Base-by-base conservation (phyloP, 2,329 filamentous ascomycete species). In the Fusarium sp. region DNA sequence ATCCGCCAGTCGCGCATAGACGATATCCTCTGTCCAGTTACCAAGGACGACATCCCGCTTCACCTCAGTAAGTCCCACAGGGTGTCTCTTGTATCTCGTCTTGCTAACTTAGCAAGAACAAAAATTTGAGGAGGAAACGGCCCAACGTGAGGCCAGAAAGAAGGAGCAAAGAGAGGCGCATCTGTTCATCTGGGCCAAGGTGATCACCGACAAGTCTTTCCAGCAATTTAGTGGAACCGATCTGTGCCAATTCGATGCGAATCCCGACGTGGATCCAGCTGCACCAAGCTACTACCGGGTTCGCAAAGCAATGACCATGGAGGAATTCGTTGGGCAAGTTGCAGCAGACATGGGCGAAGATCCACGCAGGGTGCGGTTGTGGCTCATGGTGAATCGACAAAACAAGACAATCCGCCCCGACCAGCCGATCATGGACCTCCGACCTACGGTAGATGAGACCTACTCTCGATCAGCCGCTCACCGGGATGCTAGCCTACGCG, bases 331-430 rank as follows among this genome's bases (percentile, higher is more conserved):
- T 6, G 85, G 86, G 29, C 87, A 88, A 24, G 88, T 98, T 68
- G 95, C 93, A 0, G 83, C 90, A 42, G 93, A 97, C 65, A 87
- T 93, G 58, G 87, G 86, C 0, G 83, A 93, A 58, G 91, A 95
- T 51, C 86, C 92, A 1, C 90, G 91, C 65, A 89, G 90, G 70
- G 84, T 98, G 27, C 91, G 96, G 24, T 89, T 98, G 20, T 99
- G 96, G 97, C 91, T 94, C 63, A 98, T 99, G 95, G 96, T 99
- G 1, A 98, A 98, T 80, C 92, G 96, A 12, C 96, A 99, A 81
- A 99, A 99, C 81, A 98, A 98, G 83, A 99, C 96, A 0, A 92
- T 94, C 40, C 91, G 96, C 20, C 96, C 97, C 0, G 96, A 99
- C 80, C 92, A 94, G 67, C 94, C 95, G 0, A 91, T 99, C 57